These are phyloP conservation scores for Mycena amicta DNA, from an alignment of 768 basidiomycete genomes.

Conservation along the genomic window DNA sequence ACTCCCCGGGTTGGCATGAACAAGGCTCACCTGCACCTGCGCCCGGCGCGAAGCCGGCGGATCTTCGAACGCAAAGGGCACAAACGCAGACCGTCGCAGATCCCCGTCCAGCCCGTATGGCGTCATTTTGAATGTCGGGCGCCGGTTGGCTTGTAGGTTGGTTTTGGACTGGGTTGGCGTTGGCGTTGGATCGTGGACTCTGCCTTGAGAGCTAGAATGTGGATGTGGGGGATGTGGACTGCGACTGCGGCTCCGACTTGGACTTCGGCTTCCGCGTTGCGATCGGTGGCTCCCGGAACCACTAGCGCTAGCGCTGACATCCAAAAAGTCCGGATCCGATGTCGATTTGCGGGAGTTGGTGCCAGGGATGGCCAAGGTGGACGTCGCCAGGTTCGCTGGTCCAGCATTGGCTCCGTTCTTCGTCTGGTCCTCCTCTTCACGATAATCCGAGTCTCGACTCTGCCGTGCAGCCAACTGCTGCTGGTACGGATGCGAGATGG, in stretches of 20 bases:
- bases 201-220: background rate
- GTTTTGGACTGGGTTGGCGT: too few species aligned
- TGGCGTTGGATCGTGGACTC: background rate
- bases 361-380: background rate
- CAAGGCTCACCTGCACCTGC: background rate
- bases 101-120: background rate
- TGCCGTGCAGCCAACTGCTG: background rate
- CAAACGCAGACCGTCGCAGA: background rate
- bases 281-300: background rate
- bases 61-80: background rate
- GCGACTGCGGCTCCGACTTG: background rate
- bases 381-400: too few species aligned
- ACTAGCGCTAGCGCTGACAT: background rate
- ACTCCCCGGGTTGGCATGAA: background rate
- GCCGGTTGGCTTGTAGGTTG: background rate
- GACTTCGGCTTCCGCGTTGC: background rate
- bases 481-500: slow-evolving; percentile 2
- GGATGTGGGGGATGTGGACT: background rate
- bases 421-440: background rate
- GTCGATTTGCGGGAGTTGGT: background rate
- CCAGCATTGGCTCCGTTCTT: background rate
- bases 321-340: background rate
- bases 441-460: background rate
- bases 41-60: background rate
- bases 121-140: slow-evolving; percentile 1